Conservation (phyloP, 768 basidiomycete genomes). For the Lentinula detonsa region DNA sequence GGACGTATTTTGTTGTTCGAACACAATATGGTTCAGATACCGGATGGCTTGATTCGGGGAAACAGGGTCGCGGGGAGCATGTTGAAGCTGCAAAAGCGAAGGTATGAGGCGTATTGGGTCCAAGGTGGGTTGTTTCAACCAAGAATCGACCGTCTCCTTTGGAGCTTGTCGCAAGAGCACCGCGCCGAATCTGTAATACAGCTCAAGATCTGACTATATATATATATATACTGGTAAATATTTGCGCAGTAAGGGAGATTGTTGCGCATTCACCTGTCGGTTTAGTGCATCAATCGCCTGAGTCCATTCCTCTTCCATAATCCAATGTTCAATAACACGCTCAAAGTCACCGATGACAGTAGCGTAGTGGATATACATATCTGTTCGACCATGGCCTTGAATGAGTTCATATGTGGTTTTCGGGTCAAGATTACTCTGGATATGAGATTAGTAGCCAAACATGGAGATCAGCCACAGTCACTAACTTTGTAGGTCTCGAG, state of each 20-base stretch:
- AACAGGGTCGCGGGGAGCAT: constrained; percentile 62
- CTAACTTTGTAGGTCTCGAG: constrained; percentile 89
- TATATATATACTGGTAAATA: not conserved
- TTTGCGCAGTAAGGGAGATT: not conserved
- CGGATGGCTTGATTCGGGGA: constrained; percentile 83
- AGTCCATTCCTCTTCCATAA: constrained; percentile 87
- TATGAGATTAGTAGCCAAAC: not conserved
- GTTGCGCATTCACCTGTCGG: constrained; percentile 59
- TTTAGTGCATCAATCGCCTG: constrained; percentile 89
- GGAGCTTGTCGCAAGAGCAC: constrained; percentile 83
- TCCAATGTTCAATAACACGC: constrained; percentile 87
- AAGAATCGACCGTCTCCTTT: constrained; percentile 87
- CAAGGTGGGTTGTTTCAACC: constrained; percentile 77
- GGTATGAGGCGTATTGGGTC: constrained; percentile 86
- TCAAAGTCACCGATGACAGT: constrained; percentile 73
- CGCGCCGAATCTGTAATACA: constrained; percentile 91
- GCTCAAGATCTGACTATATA: constrained; percentile 67
- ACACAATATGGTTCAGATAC: constrained; percentile 81
- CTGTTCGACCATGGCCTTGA: constrained; percentile 86
- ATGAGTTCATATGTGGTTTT: constrained; percentile 90
- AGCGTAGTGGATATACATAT: constrained; percentile 90
- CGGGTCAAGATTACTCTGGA: constrained; percentile 76
- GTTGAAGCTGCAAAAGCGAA: constrained; percentile 77
- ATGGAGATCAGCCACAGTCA: not conserved
- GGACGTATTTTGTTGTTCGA: constrained; percentile 74